Conservation (phyloP, 345 rosid species). For the Eutrema japonicum region DNA sequence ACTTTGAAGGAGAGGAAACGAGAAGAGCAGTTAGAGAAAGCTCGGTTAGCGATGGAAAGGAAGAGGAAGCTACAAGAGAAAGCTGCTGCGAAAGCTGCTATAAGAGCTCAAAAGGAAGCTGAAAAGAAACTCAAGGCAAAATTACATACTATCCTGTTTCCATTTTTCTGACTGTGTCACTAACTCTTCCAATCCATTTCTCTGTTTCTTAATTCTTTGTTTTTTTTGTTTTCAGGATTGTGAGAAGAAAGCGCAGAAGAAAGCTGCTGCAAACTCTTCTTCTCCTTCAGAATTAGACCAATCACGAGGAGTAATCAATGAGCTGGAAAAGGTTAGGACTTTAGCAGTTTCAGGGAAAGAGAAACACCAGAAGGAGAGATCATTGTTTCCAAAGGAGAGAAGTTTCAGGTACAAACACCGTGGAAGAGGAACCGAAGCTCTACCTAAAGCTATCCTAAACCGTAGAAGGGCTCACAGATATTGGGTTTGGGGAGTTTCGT, state of each 20-base stretch:
- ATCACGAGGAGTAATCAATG: constrained; percentile 49
- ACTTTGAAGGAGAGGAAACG: constrained; percentile 84
- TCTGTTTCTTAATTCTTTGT: background rate
- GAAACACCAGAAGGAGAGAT: constrained; percentile 45
- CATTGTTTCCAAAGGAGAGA: constrained; percentile 51
- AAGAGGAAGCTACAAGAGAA: constrained; percentile 91
- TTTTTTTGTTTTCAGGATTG: constrained; percentile 62
- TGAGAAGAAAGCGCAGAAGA: constrained; percentile 91
- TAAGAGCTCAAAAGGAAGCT: constrained; percentile 90
- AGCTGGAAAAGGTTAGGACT: constrained; percentile 52
- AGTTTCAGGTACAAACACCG: constrained; percentile 55
- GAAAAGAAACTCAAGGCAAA: constrained; percentile 88
- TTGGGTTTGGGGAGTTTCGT: constrained; percentile 71
- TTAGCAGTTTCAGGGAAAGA: constrained; percentile 43
- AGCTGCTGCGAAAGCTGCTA: constrained; percentile 86
- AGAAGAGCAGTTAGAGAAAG: constrained; percentile 84
- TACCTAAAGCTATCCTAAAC: constrained; percentile 74
- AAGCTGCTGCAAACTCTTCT: constrained; percentile 51
- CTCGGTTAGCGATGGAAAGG: constrained; percentile 87
- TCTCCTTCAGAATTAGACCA: constrained; percentile 49
- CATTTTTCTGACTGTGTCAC: background rate
- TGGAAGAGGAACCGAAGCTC: constrained; percentile 57
- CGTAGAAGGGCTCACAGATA: constrained; percentile 65
- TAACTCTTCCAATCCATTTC: background rate
- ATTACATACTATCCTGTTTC: constrained; percentile 11